These are phyloP conservation scores for Solanum hybrid DNA, from an alignment of 305 asterid species.

Conservation along the genomic window DNA sequence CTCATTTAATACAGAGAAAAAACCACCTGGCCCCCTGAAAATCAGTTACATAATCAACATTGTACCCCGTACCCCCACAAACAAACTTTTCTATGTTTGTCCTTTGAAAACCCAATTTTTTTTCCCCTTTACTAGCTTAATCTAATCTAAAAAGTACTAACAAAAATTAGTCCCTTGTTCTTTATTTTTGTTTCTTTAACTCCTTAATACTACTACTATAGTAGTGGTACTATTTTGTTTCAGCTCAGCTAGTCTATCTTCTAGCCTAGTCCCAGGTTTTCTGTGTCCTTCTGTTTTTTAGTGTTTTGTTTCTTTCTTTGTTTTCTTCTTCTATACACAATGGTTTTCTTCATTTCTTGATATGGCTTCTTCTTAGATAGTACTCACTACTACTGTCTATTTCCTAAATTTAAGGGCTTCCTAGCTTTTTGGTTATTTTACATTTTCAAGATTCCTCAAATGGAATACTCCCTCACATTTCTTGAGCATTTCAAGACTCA, in stretches of 20 bases:
- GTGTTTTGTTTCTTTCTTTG: neutral
- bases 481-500: neutral
- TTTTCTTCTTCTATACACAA: neutral
- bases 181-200: neutral
- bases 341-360: neutral
- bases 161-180: neutral
- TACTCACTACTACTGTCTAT: neutral
- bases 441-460: neutral
- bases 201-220: neutral
- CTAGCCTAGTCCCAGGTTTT: neutral
- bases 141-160: neutral
- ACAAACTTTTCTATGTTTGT: neutral
- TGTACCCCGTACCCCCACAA: constrained; percentile 8
- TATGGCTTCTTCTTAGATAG: neutral
- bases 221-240: neutral
- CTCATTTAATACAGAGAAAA: neutral
- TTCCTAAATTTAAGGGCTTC: neutral
- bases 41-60: constrained; percentile 26
- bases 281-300: neutral
- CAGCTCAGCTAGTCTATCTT: neutral
- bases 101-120: constrained; percentile 6
- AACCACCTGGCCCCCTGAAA: constrained; percentile 46
- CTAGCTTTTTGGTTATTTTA: neutral
- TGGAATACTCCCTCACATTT: neutral
- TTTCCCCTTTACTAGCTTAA: constrained; percentile 3